Base-by-base conservation (phyloP, 805 yeast species). In the Trichomonascus vanleenenianus region DNA sequence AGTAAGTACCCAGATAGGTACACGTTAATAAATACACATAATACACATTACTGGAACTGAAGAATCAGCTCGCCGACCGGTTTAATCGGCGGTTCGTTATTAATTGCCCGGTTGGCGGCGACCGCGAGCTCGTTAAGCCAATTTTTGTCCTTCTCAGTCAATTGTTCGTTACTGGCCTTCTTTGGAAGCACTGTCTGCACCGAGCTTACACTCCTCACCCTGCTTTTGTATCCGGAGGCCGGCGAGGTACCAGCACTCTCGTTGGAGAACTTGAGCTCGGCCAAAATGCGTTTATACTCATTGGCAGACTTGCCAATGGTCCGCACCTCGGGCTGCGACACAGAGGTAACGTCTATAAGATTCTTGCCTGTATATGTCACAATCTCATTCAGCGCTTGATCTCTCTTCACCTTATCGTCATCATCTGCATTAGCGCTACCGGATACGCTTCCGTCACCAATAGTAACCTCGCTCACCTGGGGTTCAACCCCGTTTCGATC, bases 321-420 rank as follows among this genome's bases (percentile, higher is more conserved):
- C 16, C 43, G 43, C 7, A 46, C 50, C 30, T 53, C 54, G 2
- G 51, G 53, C 36, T 44, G 50, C 11, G 47, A 47, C 9, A 49
- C 51, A 14, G 54, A 43, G 18, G 52, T 49, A 2, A 53, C 51
- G 33, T 53, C 54, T 16, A 53, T 53, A 12, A 53, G 42, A 38
- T 47, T 53, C 31, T 46, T 33, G 10, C 54, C 54, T 6, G 53
- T 51, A 41, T 49, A 49, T 11, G 46, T 37, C 11, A 53, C 54
- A 40, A 53, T 53, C 16, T 34, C 33, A 20, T 43, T 41, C 32
- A 53, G 44, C 1, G 47, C 43, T 33, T 52, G 45, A 19, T 53
- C 55, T 30, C 52, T 47, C 30, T 48, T 36, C 11, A 42, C 33
- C 19, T 39, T 25, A 18, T 43, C 48, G 25, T 37, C 39, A 6